Evolutionary conservation across 371 early-diverging fungal species (phyloP).

Genomic region (Mucor plumbeus): DNA sequence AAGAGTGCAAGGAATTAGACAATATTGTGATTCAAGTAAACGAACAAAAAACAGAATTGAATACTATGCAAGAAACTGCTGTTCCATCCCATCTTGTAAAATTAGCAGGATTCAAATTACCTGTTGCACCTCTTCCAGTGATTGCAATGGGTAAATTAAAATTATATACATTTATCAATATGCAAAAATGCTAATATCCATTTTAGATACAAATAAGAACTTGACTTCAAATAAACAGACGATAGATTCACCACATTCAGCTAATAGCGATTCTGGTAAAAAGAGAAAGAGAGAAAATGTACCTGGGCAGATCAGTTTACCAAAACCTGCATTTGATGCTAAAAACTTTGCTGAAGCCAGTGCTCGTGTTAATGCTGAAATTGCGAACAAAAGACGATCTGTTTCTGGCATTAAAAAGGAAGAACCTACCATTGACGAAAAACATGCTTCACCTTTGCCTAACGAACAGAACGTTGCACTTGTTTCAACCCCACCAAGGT

Average conservation of each 20-base stretch:
- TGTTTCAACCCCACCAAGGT: constrained; percentile 9
- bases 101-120: constrained; percentile 63
- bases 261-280: constrained; percentile 32
- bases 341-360: constrained; percentile 37
- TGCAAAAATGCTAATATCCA: neutral
- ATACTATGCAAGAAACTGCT: constrained; percentile 46
- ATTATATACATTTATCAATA: neutral
- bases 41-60: constrained; percentile 43
- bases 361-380: constrained; percentile 28
- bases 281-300: constrained; percentile 51
- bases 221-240: neutral
- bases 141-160: constrained; percentile 1
- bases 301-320: constrained; percentile 45
- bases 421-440: constrained; percentile 9
- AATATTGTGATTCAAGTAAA: constrained; percentile 41
- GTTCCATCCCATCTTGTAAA: constrained; percentile 52
- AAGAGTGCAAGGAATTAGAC: constrained; percentile 43
- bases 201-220: constrained; percentile 13
- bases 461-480: neutral
- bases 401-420: constrained; percentile 19
- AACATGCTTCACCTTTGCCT: constrained; percentile 1
- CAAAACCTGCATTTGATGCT: constrained; percentile 47
- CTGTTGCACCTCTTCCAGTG: constrained; percentile 31
- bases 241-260: constrained; percentile 36
- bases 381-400: constrained; percentile 24